Percentiles rank a stretch among this genome's conserved stretches.
Evolutionary conservation across 1,284 basidiomycete species (phyloP).

Genomic region (Leccinum griseonigrum): DNA sequence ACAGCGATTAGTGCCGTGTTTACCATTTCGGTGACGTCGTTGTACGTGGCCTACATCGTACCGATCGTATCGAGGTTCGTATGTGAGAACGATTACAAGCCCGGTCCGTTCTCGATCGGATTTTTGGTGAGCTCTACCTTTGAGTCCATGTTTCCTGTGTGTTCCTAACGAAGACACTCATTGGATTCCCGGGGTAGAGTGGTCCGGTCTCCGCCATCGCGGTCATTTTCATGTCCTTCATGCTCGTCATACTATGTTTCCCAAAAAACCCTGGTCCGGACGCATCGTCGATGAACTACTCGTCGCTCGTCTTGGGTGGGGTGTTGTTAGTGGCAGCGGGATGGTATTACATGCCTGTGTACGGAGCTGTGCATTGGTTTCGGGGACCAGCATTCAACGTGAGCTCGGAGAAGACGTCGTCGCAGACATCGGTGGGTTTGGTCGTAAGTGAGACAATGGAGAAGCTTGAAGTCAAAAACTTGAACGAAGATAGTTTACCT

Average conservation of each 20-base stretch:
- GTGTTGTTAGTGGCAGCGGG: background rate
- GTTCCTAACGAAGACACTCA: background rate
- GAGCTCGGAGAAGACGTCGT: background rate
- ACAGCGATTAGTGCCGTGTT: conserved; percentile 33
- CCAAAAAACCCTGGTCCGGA: conserved; percentile 2
- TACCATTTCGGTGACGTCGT: conserved; percentile 18
- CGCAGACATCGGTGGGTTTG: background rate
- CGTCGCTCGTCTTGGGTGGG: background rate
- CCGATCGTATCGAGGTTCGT: conserved; percentile 27
- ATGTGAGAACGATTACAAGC: conserved; percentile 29
- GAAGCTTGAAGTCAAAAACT: background rate
- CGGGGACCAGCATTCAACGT: background rate
- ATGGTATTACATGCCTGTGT: background rate
- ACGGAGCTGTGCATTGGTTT: background rate
- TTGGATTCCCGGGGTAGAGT: conserved; percentile 14
- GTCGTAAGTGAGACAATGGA: background rate
- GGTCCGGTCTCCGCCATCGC: conserved; percentile 25
- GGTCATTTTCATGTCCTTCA: conserved; percentile 29
- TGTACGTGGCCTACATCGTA: conserved; percentile 23
- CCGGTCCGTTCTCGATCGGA: conserved; percentile 36
- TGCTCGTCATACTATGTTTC: conserved; percentile 30
- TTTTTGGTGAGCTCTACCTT: conserved; percentile 16
- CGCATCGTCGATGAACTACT: background rate
- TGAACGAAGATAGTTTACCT: background rate
- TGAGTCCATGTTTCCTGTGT: background rate